phyloP scores from a whole-genome alignment of 163 green algal genomes.

The Picocystis sp. region DNA sequence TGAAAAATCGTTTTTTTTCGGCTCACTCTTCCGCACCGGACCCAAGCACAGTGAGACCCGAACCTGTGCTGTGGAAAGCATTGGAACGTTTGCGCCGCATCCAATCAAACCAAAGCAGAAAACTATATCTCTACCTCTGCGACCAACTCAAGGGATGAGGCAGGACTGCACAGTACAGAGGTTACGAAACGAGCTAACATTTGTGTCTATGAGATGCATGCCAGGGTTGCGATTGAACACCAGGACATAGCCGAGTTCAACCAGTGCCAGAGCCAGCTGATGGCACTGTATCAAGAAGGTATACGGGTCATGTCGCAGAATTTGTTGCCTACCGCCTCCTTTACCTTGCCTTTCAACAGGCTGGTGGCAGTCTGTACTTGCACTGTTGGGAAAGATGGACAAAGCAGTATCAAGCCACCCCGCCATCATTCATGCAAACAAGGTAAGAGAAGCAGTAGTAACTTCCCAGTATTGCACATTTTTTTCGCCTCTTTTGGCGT shows the following conservation, averaged over 20 bases:
- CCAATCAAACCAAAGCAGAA: not conserved
- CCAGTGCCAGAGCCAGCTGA: conserved; percentile 71
- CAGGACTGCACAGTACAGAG: conserved; percentile 81
- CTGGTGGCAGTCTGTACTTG: too few relatives aligned
- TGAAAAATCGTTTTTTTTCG: conserved; percentile 84
- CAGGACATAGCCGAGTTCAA: conserved; percentile 72
- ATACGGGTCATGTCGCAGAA: conserved; percentile 37
- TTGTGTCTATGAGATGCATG: conserved; percentile 65
- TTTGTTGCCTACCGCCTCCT: conserved; percentile 68
- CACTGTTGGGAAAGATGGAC: too few relatives aligned
- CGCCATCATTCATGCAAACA: conserved; percentile 32
- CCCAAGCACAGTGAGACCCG: conserved; percentile 46
- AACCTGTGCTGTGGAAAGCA: conserved; percentile 13
- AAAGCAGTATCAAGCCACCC: conserved; percentile 3
- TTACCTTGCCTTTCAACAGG: conserved; percentile 11
- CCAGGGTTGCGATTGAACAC: conserved; percentile 61
- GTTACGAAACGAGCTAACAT: conserved; percentile 40
- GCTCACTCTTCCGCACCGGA: conserved; percentile 51
- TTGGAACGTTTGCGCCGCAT: too few relatives aligned
- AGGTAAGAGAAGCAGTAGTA: conserved; percentile 33
- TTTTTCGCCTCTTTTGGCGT: conserved; percentile 52
- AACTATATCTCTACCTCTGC: conserved; percentile 53
- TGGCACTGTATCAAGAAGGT: conserved; percentile 35
- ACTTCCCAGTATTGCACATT: conserved; percentile 30
- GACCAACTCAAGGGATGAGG: conserved; percentile 85